Conservation (phyloP, 1,284 basidiomycete genomes). For the Rhodotorula sp. region DNA sequence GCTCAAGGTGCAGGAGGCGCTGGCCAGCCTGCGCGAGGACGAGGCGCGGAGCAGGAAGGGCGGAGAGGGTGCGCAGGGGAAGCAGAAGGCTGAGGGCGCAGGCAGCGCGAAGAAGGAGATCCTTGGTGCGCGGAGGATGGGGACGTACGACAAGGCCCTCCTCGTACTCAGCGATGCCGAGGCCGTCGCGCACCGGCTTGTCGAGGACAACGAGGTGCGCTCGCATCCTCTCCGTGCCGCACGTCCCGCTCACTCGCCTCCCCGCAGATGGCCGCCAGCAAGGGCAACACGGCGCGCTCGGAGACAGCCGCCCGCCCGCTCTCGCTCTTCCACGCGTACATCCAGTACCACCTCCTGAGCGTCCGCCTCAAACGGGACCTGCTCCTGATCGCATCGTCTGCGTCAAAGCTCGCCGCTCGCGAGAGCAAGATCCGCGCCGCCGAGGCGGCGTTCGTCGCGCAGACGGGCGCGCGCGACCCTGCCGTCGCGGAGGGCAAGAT, state of each 20-base stretch:
- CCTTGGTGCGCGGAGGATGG: constrained; percentile 58
- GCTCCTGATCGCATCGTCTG: constrained; percentile 69
- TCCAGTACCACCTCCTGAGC: constrained; percentile 80
- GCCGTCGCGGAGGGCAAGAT: constrained; percentile 22
- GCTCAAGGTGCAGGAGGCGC: constrained; percentile 76
- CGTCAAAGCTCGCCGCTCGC: constrained; percentile 51
- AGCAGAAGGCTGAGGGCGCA: constrained; percentile 53
- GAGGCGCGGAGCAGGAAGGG: constrained; percentile 17
- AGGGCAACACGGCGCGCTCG: constrained; percentile 46
- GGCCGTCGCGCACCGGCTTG: constrained; percentile 71
- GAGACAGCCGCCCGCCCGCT: constrained; percentile 53
- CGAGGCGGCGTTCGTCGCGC: constrained; percentile 22
- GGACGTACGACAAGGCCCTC: constrained; percentile 80
- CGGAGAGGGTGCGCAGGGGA: constrained; percentile 47
- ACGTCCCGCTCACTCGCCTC: not conserved
- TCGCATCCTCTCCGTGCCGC: not conserved
- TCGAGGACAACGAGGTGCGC: constrained; percentile 75
- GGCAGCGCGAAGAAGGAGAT: constrained; percentile 45
- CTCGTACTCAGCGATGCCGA: constrained; percentile 83
- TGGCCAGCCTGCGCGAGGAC: constrained; percentile 55
- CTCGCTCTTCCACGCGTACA: constrained; percentile 79
- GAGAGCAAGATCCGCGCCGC: constrained; percentile 47
- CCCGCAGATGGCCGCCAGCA: constrained; percentile 53
- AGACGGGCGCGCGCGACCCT: constrained; percentile 46
- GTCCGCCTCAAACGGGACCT: constrained; percentile 84